Percentiles rank a stretch among this genome's conserved stretches.
Conservation (phyloP, 805 yeast species). For the Saccharomycopsis sp. region DNA sequence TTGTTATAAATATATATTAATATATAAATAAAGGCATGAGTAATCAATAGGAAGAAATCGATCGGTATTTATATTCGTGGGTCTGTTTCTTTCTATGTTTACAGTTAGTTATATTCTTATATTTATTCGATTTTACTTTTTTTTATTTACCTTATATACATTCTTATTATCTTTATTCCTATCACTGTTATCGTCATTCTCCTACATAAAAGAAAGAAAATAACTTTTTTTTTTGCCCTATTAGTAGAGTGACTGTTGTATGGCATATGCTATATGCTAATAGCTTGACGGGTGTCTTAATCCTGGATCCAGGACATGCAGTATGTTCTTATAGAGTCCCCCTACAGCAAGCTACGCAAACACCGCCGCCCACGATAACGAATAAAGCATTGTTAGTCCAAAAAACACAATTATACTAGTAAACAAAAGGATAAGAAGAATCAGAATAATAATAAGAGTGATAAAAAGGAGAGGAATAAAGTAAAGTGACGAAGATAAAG, state of each 20-base stretch:
- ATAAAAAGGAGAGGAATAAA: background rate
- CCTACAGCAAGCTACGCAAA: too few species aligned
- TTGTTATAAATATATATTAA: background rate
- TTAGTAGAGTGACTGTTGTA: background rate
- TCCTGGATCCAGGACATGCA: background rate
- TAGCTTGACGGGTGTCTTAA: background rate
- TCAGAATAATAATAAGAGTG: background rate
- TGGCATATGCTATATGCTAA: background rate
- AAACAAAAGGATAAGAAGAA: background rate
- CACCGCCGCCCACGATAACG: background rate
- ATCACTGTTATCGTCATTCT: background rate
- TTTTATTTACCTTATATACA: too few species aligned
- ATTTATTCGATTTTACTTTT: background rate
- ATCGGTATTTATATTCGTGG: background rate
- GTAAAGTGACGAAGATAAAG: background rate
- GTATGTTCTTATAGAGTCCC: background rate
- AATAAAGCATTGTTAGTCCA: background rate
- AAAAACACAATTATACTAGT: background rate
- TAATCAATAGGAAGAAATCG: background rate
- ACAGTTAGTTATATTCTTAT: background rate
- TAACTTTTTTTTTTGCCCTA: background rate
- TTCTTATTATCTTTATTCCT: background rate
- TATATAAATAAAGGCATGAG: background rate
- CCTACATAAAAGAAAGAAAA: background rate
- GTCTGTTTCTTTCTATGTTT: background rate